These are phyloP conservation scores for Trichophyton rubrum DNA, from an alignment of 2,329 filamentous ascomycete genomes.

Conservation along the genomic window DNA sequence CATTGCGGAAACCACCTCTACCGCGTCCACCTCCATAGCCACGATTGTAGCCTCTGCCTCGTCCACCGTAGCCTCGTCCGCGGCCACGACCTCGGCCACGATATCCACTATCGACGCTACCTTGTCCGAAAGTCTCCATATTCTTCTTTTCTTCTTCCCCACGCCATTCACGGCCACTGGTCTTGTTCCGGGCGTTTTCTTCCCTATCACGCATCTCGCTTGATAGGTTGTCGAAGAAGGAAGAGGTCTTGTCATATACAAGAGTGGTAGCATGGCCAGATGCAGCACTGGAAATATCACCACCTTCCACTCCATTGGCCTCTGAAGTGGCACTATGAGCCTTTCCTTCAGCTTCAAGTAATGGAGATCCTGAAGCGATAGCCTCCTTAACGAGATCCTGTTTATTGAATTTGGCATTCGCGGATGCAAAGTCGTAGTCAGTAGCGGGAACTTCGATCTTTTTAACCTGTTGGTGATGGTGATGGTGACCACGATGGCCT, in stretches of 20 bases:
- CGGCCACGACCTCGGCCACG: conserved; percentile 68
- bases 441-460: conserved; percentile 81
- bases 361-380: conserved; percentile 61
- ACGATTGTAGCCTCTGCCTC: conserved; percentile 37
- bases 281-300: conserved; percentile 24
- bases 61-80: conserved; percentile 42
- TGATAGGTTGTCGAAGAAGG: conserved; percentile 98
- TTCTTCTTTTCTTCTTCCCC: conserved; percentile 90
- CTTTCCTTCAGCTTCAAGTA: conserved; percentile 41
- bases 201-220: conserved; percentile 83
- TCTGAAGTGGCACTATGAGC: conserved; percentile 30
- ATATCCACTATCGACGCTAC: conserved; percentile 78
- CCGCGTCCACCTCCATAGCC: conserved; percentile 35
- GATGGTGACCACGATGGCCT: conserved; percentile 31
- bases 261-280: conserved; percentile 21
- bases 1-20: conserved; percentile 34
- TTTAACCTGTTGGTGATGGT: conserved; percentile 36
- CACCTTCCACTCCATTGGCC: conserved; percentile 26
- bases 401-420: conserved; percentile 84
- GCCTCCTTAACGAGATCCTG: conserved; percentile 80
- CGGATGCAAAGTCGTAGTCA: conserved; percentile 81
- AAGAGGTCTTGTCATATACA: conserved; percentile 77
- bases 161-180: conserved; percentile 77
- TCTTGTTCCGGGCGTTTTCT: conserved; percentile 52
- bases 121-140: conserved; percentile 94